These are phyloP conservation scores for Ilyonectria destructans DNA, from an alignment of 2,329 filamentous ascomycete genomes.

Conservation along the genomic window DNA sequence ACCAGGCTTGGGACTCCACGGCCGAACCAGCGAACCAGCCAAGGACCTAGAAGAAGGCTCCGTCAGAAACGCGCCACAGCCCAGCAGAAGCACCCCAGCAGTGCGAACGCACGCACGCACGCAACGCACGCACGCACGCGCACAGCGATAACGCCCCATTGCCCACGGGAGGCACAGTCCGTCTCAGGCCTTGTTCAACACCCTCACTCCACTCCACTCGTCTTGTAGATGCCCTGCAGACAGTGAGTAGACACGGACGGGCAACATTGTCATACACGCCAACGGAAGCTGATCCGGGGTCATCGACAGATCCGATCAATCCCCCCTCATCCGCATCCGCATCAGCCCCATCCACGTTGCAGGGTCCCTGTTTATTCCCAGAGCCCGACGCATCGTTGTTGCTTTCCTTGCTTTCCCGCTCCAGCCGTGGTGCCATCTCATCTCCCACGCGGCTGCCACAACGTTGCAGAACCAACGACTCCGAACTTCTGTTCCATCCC, in stretches of 20 bases:
- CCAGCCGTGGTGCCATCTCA: slow-evolving; percentile 5
- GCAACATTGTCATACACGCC: background rate
- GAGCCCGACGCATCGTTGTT: background rate
- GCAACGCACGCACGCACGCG: background rate
- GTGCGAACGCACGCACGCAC: slow-evolving; percentile 1
- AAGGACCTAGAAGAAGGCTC: slow-evolving; percentile 2
- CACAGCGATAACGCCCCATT: slow-evolving; percentile 10
- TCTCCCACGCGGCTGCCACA: background rate
- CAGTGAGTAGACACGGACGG: background rate
- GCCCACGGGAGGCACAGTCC: background rate
- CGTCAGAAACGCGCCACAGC: slow-evolving; percentile 12
- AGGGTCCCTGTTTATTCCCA: background rate
- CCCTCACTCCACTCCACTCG: background rate
- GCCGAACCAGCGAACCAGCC: slow-evolving; percentile 13
- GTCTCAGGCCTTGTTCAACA: background rate
- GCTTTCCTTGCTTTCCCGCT: slow-evolving; percentile 6
- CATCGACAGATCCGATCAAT: slow-evolving; percentile 1
- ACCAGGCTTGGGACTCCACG: slow-evolving; percentile 10
- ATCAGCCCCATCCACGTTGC: background rate
- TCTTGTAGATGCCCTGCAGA: background rate
- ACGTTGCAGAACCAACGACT: background rate
- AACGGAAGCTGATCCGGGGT: background rate
- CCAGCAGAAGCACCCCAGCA: background rate
- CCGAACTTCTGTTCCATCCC: background rate
- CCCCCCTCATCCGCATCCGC: slow-evolving; percentile 1